Percentiles rank a stretch among this genome's conserved stretches.
These are phyloP conservation scores for Acacia concinna DNA, from an alignment of 331 rosid species.

Conservation along the genomic window DNA sequence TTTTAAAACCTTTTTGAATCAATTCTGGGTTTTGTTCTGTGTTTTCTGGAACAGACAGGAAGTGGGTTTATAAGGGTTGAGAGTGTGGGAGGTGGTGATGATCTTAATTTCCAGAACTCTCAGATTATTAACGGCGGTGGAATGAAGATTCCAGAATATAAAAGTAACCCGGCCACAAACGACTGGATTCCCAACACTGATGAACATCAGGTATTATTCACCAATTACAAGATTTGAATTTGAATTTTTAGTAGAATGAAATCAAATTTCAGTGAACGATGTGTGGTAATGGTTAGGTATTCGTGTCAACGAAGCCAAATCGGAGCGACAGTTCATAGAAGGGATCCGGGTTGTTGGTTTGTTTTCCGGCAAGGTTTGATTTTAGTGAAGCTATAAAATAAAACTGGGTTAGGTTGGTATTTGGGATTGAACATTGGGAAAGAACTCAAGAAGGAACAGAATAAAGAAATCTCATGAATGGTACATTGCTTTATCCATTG, in stretches of 20 bases:
- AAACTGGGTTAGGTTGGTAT: background rate
- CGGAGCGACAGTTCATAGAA: conserved; percentile 56
- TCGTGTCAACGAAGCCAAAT: conserved; percentile 50
- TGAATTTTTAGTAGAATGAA: background rate
- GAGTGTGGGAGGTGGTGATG: conserved; percentile 33
- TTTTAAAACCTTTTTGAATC: background rate
- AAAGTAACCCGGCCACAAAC: conserved; percentile 82
- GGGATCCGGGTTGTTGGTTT: no score
- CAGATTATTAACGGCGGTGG: conserved; percentile 28
- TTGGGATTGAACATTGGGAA: background rate
- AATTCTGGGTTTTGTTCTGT: background rate
- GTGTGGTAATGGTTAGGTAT: conserved; percentile 34
- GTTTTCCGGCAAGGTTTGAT: no score
- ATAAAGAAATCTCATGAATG: background rate
- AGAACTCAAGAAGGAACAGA: background rate
- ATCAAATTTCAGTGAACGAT: background rate
- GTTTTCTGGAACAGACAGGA: conserved; percentile 51
- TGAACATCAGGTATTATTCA: conserved; percentile 37
- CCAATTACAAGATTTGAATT: background rate
- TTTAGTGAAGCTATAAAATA: background rate
- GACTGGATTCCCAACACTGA: conserved; percentile 68
- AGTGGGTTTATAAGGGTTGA: conserved; percentile 57
- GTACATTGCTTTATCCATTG: conserved; percentile 14
- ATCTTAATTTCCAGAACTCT: conserved; percentile 22
- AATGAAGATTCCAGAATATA: conserved; percentile 23